These are phyloP conservation scores for Boletus rubropictus DNA, from an alignment of 768 basidiomycete species.

Conservation along the genomic window DNA sequence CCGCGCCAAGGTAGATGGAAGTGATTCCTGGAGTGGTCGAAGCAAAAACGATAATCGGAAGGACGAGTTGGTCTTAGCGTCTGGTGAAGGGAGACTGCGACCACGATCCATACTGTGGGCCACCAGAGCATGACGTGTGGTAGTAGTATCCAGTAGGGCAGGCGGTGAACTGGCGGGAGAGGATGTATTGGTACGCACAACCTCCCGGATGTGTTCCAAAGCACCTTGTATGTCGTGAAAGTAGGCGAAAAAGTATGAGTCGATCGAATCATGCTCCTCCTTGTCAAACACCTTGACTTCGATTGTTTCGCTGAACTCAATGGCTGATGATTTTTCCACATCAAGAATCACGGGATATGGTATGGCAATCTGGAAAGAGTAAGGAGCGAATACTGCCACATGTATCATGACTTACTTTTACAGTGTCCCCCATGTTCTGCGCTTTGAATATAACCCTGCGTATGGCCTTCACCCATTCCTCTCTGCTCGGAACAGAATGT, in stretches of 20 bases:
- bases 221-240: conserved; percentile 77
- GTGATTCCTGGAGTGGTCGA: conserved; percentile 59
- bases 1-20: conserved; percentile 35
- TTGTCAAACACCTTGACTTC: conserved; percentile 90
- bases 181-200: conserved; percentile 54
- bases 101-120: conserved; percentile 37
- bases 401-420: conserved; percentile 55
- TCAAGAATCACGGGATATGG: conserved; percentile 87
- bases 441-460: conserved; percentile 92
- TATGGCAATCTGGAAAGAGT: conserved; percentile 68
- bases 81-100: conserved; percentile 33
- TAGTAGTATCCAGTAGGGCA: conserved; percentile 56
- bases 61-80: conserved; percentile 35
- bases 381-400: conserved; percentile 1
- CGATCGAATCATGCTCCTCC: conserved; percentile 65
- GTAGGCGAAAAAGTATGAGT: conserved; percentile 94
- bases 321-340: conserved; percentile 78
- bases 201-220: conserved; percentile 75
- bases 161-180: conserved; percentile 18
- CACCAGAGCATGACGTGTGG: conserved; percentile 29
- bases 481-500: conserved; percentile 76
- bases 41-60: conserved; percentile 65
- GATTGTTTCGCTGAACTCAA: conserved; percentile 96
- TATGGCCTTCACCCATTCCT: conserved; percentile 96
- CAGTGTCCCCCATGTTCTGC: conserved; percentile 93